Conservation (phyloP, 305 asterid species). For the Fraxinus floribunda region DNA sequence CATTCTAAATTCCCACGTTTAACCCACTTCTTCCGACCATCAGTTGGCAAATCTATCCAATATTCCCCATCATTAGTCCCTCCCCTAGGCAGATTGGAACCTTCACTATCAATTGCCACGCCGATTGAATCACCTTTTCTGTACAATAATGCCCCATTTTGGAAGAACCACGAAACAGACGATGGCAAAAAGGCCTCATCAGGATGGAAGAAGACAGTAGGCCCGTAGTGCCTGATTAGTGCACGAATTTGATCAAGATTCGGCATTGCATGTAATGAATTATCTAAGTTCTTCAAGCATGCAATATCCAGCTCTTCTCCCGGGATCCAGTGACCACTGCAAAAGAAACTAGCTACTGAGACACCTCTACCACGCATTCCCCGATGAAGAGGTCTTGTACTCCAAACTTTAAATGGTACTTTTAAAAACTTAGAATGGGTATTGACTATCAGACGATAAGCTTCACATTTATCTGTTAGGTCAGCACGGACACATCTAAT, state of each 20-base stretch:
- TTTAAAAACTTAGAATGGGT: conserved; percentile 37
- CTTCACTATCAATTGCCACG: conserved; percentile 54
- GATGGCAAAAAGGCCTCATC: conserved; percentile 71
- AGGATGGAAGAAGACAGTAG: conserved; percentile 77
- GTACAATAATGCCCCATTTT: conserved; percentile 66
- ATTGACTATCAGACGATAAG: conserved; percentile 36
- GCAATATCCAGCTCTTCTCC: conserved; percentile 47
- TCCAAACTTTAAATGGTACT: conserved; percentile 53
- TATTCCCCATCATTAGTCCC: conserved; percentile 67
- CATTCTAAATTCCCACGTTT: conserved; percentile 66
- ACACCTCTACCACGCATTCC: conserved; percentile 73
- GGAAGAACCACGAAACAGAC: conserved; percentile 80
- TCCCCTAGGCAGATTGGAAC: conserved; percentile 70
- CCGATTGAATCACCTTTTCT: conserved; percentile 34
- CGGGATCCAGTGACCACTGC: conserved; percentile 39
- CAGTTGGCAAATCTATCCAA: conserved; percentile 77
- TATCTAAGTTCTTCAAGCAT: conserved; percentile 69
- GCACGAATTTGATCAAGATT: conserved; percentile 67
- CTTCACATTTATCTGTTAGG: conserved; percentile 67
- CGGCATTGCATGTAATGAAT: conserved; percentile 65
- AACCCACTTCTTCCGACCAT: conserved; percentile 37
- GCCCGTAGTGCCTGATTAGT: conserved; percentile 72
- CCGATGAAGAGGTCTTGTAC: conserved; percentile 57
- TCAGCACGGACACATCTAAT: conserved; percentile 77
- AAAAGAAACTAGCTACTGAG: conserved; percentile 65